Evolutionary conservation across 225 moss, liverwort and hornwort genomes (phyloP), one percentile per base, ranked within the genome.

Genomic region (Straminergon stramineum): DNA sequence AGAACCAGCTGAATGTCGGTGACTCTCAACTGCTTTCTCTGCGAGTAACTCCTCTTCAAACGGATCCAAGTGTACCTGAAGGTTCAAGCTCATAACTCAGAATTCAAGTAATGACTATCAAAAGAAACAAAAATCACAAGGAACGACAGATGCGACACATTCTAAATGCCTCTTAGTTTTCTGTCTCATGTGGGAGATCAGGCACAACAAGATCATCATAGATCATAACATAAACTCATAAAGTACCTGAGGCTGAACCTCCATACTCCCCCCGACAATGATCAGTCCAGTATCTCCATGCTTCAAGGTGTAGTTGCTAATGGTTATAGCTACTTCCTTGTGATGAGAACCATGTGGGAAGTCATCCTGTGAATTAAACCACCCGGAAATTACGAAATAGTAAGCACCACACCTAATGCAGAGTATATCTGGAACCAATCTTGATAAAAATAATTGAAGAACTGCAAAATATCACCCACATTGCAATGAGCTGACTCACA

Each of bases 231-330:
- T 41, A 60, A 65, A 66, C 67, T 76, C 66, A 65, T 52, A 24
- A 21, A 15, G 64, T 96, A 97, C 96, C 97, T 98, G 98, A 85
- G 96, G 96, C 93, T 97, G 97, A 88, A 97, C 95, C 78, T 95
- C 95, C 98, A 98, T 98, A 90, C 97, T 98, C 43, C 97, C 98
- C 48, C 97, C 97, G 65, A 98, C 96, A 81, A 98, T 95, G 62
- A 98, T 90, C 91, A 98, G 92, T 79, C 98, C 97, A 87, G 92
- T 91, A 88, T 98, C 98, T 86, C 96, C 93, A 82, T 97, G 96
- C 91, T 93, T 96, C 90, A 98, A 92, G 37, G 97, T 98, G 84
- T 95, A 97, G 90, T 98, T 98, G 90, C 91, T 98, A 24, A 98
- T 91, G 82, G 92, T 91, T 83, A 98, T 97, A 24, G 98, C 94